These are phyloP conservation scores for Alternaria arbusti DNA, from an alignment of 2,329 filamentous ascomycete genomes.

Conservation along the genomic window DNA sequence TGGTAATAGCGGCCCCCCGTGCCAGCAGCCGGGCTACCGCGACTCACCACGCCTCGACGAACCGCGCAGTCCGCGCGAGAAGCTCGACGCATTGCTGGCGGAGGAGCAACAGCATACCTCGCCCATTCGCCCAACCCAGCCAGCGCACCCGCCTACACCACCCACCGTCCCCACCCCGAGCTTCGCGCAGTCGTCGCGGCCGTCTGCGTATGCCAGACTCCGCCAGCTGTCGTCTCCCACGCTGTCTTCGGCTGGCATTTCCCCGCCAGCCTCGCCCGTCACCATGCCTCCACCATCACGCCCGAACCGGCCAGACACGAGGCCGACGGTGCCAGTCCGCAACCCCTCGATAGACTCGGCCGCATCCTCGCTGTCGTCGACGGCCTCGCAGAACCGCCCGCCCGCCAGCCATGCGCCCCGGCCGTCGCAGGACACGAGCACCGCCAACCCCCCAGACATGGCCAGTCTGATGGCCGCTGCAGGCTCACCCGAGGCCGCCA, in stretches of 20 bases:
- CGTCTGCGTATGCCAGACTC: constrained; percentile 41
- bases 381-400: constrained; percentile 56
- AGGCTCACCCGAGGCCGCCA: constrained; percentile 86
- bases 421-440: constrained; percentile 57
- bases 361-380: constrained; percentile 68
- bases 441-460: constrained; percentile 74
- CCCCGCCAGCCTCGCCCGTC: constrained; percentile 43
- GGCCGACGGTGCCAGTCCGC: constrained; percentile 58
- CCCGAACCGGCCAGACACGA: constrained; percentile 42
- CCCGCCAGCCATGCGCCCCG: constrained; percentile 65
- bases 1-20: constrained; percentile 13
- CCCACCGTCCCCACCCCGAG: constrained; percentile 15
- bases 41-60: constrained; percentile 43
- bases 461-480: constrained; percentile 79
- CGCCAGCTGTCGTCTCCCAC: constrained; percentile 47
- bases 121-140: constrained; percentile 21
- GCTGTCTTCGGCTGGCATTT: constrained; percentile 37
- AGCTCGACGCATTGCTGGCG: constrained; percentile 48
- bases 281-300: constrained; percentile 47
- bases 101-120: constrained; percentile 33
- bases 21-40: constrained; percentile 30
- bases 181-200: constrained; percentile 26
- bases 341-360: constrained; percentile 93
- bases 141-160: constrained; percentile 14
- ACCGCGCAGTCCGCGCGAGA: constrained; percentile 48